phyloP scores from a whole-genome alignment of 177 flowering plant genomes.

The Tripterygium wilfordii region DNA sequence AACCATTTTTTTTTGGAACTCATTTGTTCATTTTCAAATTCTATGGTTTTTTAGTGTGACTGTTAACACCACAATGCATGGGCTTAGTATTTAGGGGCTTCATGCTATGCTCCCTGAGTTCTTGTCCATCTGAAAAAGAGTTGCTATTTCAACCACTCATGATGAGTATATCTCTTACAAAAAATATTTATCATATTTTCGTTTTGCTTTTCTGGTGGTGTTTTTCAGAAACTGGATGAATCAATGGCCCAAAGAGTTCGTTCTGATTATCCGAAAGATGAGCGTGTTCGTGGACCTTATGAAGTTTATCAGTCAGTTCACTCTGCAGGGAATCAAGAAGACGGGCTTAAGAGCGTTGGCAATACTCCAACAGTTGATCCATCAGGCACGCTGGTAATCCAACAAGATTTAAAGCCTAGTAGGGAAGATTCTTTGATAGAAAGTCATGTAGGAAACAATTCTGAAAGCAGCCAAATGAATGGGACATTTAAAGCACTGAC shows the following conservation, averaged over 20 bases:
- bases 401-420: conserved; percentile 18
- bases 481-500: conserved; percentile 37
- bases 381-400: conserved; percentile 27
- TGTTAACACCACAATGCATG: too few species aligned
- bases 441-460: conserved; percentile 24
- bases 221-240: conserved; percentile 51
- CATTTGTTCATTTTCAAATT: too few species aligned
- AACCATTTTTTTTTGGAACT: too few species aligned
- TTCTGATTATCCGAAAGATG: conserved; percentile 30
- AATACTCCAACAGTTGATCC: conserved; percentile 22
- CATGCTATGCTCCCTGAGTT: too few species aligned
- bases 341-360: conserved; percentile 22
- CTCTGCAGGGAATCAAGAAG: conserved; percentile 27
- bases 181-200: too few species aligned
- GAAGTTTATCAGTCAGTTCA: conserved; percentile 27
- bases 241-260: conserved; percentile 21
- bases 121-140: too few species aligned
- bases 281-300: conserved; percentile 19
- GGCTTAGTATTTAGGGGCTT: too few species aligned
- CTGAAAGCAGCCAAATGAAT: conserved; percentile 34
- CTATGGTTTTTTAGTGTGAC: too few species aligned
- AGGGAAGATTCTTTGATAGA: conserved; percentile 19
- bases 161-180: too few species aligned
- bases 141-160: too few species aligned
- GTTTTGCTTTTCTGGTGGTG: not conserved